Conservation (phyloP, 345 rosid genomes). For the Populus euphratica region DNA sequence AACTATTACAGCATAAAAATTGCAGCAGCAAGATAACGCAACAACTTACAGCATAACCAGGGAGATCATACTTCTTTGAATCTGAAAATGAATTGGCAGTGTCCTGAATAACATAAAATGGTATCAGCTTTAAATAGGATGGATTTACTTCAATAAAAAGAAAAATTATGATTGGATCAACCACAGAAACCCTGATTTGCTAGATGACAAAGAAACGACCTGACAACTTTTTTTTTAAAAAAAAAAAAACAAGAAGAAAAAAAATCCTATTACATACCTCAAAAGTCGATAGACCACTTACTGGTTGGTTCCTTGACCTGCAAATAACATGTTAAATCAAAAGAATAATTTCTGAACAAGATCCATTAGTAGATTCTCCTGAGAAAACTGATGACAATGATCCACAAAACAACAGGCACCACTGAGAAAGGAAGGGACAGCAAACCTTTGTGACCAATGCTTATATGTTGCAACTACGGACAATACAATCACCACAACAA, state of each 20-base stretch:
- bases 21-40: neutral
- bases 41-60: conserved; percentile 72
- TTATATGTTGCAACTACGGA: conserved; percentile 54
- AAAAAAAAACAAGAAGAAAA: neutral
- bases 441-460: conserved; percentile 63
- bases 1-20: neutral
- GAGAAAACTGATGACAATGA: neutral
- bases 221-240: neutral
- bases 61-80: conserved; percentile 66
- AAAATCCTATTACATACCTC: conserved; percentile 33
- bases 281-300: conserved; percentile 29
- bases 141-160: neutral
- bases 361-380: neutral
- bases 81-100: conserved; percentile 28
- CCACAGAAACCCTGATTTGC: neutral
- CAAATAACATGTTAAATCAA: conserved; percentile 18
- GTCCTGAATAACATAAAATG: conserved; percentile 39
- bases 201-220: neutral
- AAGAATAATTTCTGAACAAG: neutral
- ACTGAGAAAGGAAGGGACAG: conserved; percentile 2
- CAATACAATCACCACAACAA: conserved; percentile 42
- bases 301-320: conserved; percentile 37
- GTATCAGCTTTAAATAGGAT: neutral
- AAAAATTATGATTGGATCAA: neutral
- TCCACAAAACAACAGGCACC: neutral